phyloP scores from a whole-genome alignment of 768 basidiomycete species.

The Cystobasidiopsis lactophilus region DNA sequence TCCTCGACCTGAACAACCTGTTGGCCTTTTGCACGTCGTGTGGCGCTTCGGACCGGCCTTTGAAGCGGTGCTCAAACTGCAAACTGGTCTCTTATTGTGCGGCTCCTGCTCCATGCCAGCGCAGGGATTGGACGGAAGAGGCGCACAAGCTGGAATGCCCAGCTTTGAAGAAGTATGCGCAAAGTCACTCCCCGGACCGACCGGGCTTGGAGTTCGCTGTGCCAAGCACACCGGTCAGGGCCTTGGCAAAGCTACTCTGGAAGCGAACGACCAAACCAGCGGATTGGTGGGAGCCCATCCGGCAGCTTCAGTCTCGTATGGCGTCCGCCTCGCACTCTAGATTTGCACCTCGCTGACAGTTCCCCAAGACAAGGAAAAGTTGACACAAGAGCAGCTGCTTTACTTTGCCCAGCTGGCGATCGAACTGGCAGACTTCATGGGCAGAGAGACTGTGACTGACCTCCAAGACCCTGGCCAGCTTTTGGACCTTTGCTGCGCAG shows the following conservation, averaged over 20 bases:
- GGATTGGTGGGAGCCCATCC: conserved; percentile 6
- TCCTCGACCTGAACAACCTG: conserved; percentile 7
- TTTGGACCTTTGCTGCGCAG: conserved; percentile 22
- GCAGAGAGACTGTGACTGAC: conserved; percentile 7
- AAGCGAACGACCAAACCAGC: not conserved
- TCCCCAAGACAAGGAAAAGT: not conserved
- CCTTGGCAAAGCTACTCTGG: conserved; percentile 3
- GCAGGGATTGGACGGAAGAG: conserved; percentile 37
- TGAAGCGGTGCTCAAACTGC: conserved; percentile 43
- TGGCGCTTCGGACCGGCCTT: conserved; percentile 16
- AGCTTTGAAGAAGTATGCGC: conserved; percentile 28
- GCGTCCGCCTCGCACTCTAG: too few species aligned
- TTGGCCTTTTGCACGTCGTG: conserved; percentile 2
- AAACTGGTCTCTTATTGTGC: conserved; percentile 53
- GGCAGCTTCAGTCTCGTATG: conserved; percentile 6
- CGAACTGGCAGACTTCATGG: conserved; percentile 21
- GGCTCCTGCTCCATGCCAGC: conserved; percentile 40
- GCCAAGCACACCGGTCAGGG: conserved; percentile 2
- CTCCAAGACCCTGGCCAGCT: conserved; percentile 15
- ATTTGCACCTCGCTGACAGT: too few species aligned
- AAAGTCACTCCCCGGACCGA: not conserved
- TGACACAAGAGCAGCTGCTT: conserved; percentile 16
- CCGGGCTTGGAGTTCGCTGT: not conserved
- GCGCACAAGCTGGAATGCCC: conserved; percentile 57
- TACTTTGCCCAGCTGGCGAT: conserved; percentile 19